Evolutionary conservation across 1,284 basidiomycete species (phyloP), one percentile per base, ranked within the genome.

Genomic region (Pascua sp.): DNA sequence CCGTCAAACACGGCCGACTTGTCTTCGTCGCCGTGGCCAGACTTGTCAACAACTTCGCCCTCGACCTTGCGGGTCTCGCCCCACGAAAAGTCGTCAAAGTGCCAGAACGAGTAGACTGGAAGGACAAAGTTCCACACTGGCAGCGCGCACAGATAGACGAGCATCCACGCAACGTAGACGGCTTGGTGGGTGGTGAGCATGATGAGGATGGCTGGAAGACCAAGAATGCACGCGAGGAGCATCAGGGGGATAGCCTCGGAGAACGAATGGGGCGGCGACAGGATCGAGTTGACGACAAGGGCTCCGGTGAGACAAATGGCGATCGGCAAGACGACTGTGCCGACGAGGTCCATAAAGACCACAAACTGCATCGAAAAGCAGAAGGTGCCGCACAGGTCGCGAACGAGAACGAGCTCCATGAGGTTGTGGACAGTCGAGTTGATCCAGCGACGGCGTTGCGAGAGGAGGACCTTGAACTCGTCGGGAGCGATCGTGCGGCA

Each of bases 361-460:
- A 97, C 88, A 77, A 98, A 98, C 75, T 95, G 91, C 91, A 94
- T 94, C 76, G 90, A 92, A 79, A 94, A 93, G 80, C 91, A 96
- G 77, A 94, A 94, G 38, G 91, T 94, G 47, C 91, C 91, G 75
- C 91, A 98, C 18, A 98, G 83, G 71, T 98, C 92, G 63, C 91
- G 90, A 36, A 99, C 96, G 59, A 91, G 86, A 41, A 98, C 91
- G 40, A 99, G 87, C 77, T 99, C 96, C 93, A 98, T 97, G 53
- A 99, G 84, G 73, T 99, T 98, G 81, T 98, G 96, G 49, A 98
- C 90, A 0, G 96, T 98, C 46, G 93, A 98, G 78, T 98, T 98
- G 81, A 99, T 98, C 96, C 96, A 99, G 64, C 96, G 88, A 36
- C 96, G 87, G 39, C 96, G 90, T 75, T 99, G 96, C 1, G 95